These are phyloP conservation scores for Fraxinus dipetala DNA, from an alignment of 305 asterid species.

Conservation along the genomic window DNA sequence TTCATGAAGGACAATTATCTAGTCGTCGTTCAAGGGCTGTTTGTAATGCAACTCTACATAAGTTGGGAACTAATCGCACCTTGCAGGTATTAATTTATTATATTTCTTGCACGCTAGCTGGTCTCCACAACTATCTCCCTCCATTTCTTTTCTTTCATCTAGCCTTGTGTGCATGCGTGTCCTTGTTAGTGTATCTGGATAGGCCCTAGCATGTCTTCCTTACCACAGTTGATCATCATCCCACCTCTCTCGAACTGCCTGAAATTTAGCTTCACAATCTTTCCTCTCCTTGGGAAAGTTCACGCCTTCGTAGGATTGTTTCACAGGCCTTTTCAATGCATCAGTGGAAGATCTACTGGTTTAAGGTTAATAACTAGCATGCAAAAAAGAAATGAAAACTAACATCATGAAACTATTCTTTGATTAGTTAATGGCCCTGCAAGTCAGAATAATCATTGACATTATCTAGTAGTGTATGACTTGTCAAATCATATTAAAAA, in stretches of 20 bases:
- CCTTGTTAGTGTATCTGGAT: neutral
- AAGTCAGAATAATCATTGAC: neutral
- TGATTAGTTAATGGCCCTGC: neutral
- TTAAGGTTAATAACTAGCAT: neutral
- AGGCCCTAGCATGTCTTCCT: neutral
- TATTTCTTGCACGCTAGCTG: slow-evolving; percentile 3
- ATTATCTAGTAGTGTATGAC: neutral
- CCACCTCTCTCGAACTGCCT: neutral
- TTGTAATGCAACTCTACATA: slow-evolving; percentile 67
- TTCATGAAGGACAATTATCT: slow-evolving; percentile 71
- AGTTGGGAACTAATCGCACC: slow-evolving; percentile 57
- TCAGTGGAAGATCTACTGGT: neutral
- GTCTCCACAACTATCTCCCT: neutral
- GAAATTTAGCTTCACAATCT: neutral
- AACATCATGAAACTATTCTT: neutral
- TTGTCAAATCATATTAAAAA: neutral
- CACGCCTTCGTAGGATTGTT: neutral
- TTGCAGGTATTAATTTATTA: slow-evolving; percentile 59
- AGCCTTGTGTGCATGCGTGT: neutral
- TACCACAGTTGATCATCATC: neutral
- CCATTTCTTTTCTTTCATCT: neutral
- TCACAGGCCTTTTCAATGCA: neutral
- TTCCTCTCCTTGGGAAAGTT: neutral
- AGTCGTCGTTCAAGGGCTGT: slow-evolving; percentile 48
- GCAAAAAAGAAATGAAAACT: neutral